phyloP scores from a whole-genome alignment of 106 monocot species.

The Apostasia shenzhenica region DNA sequence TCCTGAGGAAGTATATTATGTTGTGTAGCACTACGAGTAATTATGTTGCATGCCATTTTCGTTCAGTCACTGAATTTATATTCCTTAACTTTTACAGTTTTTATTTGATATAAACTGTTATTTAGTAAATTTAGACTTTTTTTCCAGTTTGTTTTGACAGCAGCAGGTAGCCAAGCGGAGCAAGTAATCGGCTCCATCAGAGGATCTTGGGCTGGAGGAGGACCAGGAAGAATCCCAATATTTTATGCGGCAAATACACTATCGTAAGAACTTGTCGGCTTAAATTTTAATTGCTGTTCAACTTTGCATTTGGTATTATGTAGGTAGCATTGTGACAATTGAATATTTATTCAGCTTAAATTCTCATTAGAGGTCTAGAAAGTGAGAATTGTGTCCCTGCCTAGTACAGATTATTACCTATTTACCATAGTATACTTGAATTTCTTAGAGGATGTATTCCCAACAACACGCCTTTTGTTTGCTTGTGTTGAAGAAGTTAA shows the following conservation, averaged over 20 bases:
- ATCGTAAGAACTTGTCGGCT: conserved; percentile 46
- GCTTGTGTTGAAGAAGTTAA: too few species aligned
- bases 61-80: background rate
- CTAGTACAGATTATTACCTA: background rate
- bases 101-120: background rate
- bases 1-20: too few species aligned
- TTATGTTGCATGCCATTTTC: background rate
- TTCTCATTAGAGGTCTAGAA: background rate
- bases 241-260: conserved; percentile 68
- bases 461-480: too few species aligned
- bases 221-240: conserved; percentile 63
- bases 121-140: background rate
- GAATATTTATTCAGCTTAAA: background rate
- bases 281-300: background rate
- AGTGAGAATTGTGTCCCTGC: background rate
- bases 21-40: too few species aligned
- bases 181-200: conserved; percentile 50
- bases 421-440: too few species aligned
- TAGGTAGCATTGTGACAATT: background rate
- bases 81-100: background rate
- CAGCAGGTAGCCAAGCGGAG: conserved; percentile 65
- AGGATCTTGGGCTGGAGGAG: conserved; percentile 44
- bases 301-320: too few species aligned
- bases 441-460: background rate
- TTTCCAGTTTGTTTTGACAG: conserved; percentile 84